A percentile compares a stretch with the other conserved stretches of the same genome.
Evolutionary conservation across 768 basidiomycete genomes (phyloP).

Genomic region (Mrakia frigida): DNA sequence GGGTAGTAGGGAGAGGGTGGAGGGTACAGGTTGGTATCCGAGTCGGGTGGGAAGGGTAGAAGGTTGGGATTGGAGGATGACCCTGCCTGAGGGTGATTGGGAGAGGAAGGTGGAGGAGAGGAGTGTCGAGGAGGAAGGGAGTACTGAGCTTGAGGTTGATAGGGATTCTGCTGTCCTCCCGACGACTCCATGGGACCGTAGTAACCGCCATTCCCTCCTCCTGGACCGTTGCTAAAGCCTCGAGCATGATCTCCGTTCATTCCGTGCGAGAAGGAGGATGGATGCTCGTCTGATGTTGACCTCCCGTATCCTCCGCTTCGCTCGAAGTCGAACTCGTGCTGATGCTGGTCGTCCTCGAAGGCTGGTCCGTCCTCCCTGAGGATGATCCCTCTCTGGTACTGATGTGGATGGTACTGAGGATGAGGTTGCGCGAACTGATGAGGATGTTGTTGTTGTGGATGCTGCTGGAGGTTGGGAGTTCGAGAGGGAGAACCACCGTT

Average conservation of each 20-base stretch:
- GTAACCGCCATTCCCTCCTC: neutral
- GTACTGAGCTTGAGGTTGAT: neutral
- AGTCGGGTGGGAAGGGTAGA: slow-evolving; percentile 33
- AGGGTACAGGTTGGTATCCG: slow-evolving; percentile 37
- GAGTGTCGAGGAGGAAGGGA: slow-evolving; percentile 22
- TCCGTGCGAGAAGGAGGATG: neutral
- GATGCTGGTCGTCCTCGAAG: slow-evolving; percentile 20
- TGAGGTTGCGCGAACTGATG: slow-evolving; percentile 13
- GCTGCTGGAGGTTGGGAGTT: slow-evolving; percentile 19
- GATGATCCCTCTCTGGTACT: slow-evolving; percentile 7
- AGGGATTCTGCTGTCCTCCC: neutral
- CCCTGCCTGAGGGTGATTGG: slow-evolving; percentile 10
- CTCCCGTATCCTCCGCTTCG: neutral
- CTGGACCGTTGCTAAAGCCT: neutral
- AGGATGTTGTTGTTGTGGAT: slow-evolving; percentile 36
- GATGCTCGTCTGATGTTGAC: slow-evolving; percentile 10
- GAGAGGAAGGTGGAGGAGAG: slow-evolving; percentile 22
- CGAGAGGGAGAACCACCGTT: slow-evolving; percentile 1
- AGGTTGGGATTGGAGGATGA: slow-evolving; percentile 29
- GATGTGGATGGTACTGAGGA: slow-evolving; percentile 15
- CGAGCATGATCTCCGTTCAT: neutral
- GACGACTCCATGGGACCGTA: neutral
- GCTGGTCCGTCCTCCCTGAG: slow-evolving; percentile 8
- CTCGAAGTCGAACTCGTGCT: neutral
- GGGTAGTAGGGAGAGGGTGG: slow-evolving; percentile 40